Percentiles rank a stretch among this genome's conserved stretches.
Evolutionary conservation across 2,329 filamentous ascomycete species (phyloP).

Genomic region (Trichoderma koningiopsis): DNA sequence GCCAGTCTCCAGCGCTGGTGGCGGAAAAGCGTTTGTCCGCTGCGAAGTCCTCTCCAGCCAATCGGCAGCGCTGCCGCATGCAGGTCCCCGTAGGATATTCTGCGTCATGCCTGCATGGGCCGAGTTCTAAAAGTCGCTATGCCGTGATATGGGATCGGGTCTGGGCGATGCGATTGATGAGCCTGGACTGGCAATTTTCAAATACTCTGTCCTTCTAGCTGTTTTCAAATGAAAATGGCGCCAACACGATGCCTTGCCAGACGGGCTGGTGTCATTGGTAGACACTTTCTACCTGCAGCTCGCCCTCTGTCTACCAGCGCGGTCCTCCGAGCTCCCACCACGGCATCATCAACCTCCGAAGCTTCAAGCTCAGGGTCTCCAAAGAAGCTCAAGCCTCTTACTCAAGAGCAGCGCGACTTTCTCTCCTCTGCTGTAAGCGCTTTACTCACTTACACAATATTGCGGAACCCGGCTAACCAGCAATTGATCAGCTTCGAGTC

Average conservation of each 20-base stretch:
- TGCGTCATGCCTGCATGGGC: conserved; percentile 23
- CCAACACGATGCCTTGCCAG: conserved; percentile 28
- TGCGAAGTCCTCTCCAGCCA: background rate
- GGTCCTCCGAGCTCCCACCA: conserved; percentile 28
- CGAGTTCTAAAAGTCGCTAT: conserved; percentile 13
- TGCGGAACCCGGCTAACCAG: background rate
- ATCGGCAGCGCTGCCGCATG: conserved; percentile 20
- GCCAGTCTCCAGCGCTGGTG: background rate
- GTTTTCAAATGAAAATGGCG: conserved; percentile 26
- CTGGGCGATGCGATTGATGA: background rate
- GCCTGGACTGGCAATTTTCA: background rate
- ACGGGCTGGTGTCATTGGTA: conserved; percentile 20
- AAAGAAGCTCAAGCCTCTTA: conserved; percentile 61
- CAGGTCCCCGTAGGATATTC: background rate
- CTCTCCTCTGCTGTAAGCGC: conserved; percentile 68
- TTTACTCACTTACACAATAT: background rate
- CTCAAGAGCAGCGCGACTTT: conserved; percentile 69
- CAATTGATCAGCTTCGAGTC: conserved; percentile 70
- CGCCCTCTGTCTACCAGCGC: conserved; percentile 28
- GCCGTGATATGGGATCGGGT: background rate
- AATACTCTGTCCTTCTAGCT: background rate
- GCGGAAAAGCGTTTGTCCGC: conserved; percentile 14
- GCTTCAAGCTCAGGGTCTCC: conserved; percentile 23
- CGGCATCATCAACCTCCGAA: conserved; percentile 15
- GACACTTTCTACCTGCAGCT: conserved; percentile 21